Evolutionary conservation across 441 rosid genomes (phyloP).

Genomic region (Croton setiger): DNA sequence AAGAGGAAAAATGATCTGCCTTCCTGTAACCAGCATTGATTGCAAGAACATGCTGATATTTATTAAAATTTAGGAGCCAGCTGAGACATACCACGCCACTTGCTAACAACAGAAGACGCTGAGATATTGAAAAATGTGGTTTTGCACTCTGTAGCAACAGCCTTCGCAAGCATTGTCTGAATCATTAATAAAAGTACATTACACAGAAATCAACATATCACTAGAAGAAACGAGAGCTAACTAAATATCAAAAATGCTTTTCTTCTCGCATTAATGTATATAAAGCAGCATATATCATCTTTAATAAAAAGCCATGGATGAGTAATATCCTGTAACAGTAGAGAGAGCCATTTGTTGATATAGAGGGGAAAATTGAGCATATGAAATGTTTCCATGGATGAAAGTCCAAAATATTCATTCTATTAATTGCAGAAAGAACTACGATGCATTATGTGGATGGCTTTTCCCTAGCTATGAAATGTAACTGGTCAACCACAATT

Average conservation of each 20-base stretch:
- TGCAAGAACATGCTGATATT: background rate
- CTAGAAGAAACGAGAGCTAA: constrained; percentile 6
- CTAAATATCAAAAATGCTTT: background rate
- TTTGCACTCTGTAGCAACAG: constrained; percentile 98
- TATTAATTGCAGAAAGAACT: background rate
- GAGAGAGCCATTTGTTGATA: background rate
- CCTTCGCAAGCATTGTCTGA: constrained; percentile 99
- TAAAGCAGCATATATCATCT: background rate
- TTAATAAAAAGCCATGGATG: background rate
- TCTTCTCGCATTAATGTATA: background rate
- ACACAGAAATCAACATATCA: background rate
- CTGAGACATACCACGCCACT: constrained; percentile 81
- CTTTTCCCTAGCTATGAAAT: background rate
- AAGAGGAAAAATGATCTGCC: background rate
- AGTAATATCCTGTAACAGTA: background rate
- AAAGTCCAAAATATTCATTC: background rate
- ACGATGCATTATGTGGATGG: background rate
- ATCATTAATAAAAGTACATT: constrained; percentile 20
- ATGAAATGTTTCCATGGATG: background rate
- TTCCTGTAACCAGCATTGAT: background rate
- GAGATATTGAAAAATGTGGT: constrained; percentile 98
- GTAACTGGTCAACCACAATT: background rate
- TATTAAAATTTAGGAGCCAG: background rate
- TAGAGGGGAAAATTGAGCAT: background rate
- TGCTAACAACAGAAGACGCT: constrained; percentile 98